Conservation (phyloP, 1,284 basidiomycete species). For the Austroboletus olivaceoglutinosus region DNA sequence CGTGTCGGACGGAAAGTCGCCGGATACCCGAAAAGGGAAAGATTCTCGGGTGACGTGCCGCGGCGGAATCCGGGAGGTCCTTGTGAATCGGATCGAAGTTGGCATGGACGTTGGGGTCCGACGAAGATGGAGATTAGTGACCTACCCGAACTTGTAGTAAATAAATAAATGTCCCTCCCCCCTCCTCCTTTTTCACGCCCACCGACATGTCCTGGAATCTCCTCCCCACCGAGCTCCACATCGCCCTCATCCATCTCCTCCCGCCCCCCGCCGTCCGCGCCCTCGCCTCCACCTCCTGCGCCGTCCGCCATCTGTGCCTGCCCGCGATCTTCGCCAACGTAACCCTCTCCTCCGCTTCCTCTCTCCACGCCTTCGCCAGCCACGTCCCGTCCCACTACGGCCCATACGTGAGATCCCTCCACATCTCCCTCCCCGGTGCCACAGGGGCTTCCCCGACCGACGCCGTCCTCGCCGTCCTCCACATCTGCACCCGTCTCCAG, state of each 20-base stretch:
- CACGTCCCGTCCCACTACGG: conserved; percentile 57
- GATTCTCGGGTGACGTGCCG: not conserved
- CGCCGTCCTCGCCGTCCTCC: conserved; percentile 49
- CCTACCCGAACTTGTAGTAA: too few relatives aligned
- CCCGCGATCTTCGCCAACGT: conserved; percentile 61
- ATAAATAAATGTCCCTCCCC: conserved; percentile 1
- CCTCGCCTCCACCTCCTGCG: conserved; percentile 42
- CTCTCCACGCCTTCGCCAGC: conserved; percentile 50
- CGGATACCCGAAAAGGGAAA: not conserved
- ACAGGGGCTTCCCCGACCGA: conserved; percentile 41
- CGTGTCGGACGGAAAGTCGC: not conserved
- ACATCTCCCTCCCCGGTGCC: conserved; percentile 45
- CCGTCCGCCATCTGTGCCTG: conserved; percentile 53
- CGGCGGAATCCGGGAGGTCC: not conserved
- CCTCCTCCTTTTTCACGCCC: conserved; percentile 11
- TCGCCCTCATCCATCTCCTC: conserved; percentile 53
- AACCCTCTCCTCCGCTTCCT: conserved; percentile 43
- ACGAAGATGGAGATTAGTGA: conserved; percentile 17
- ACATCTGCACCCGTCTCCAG: conserved; percentile 46
- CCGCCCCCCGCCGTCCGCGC: conserved; percentile 37
- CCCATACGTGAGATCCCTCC: conserved; percentile 53
- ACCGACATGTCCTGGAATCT: conserved; percentile 46
- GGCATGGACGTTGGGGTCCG: conserved; percentile 4
- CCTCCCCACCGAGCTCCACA: conserved; percentile 66
- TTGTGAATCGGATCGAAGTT: conserved; percentile 22